Evolutionary conservation across 148 eudicot species (phyloP), one percentile per base, ranked within the genome.

Genomic region (Bassia scoparia): DNA sequence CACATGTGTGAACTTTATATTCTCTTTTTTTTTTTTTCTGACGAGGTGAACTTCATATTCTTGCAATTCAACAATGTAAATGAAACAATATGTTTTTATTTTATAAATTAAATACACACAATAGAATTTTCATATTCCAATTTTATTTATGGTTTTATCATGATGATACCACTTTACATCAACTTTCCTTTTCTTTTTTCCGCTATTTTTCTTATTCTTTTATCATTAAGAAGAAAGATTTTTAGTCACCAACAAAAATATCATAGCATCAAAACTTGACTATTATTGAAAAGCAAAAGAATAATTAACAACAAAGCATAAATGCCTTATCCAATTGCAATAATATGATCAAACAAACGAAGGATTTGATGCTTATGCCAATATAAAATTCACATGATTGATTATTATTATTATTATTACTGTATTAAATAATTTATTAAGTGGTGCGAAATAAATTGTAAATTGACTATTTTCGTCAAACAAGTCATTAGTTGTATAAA

Each of bases 341-440:
- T 37, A n/a, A 65, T 35, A 23, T 63, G 56, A 75, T 63, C 68
- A 78, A 64, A 79, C 65, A 29, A 29, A 33, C 37, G 12, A 61
- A 74, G 52, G 17, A 58, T 50, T 66, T 56, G 65, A 73, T 78
- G 63, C 77, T 46, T 49, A 46, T 34, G 33, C 61, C 33, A 55
- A 71, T 33, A 52, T 43, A 72, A 44, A 34, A 67, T 3, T 33
- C 11, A 16, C 37, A 43, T 24, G 60, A 69, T 53, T 18, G 53
- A 37, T 63, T 61, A 63, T 52, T 3, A 52, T 21, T 52, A 52
- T 52, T 4, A 52, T 18, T 52, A 50, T 50, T 17, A 52, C 15
- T 5, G 15, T 41, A 41, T 41, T 10, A 41, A 41, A 41, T 41
- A 69, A 35, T 50, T 38, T 61, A 61, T 24, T n/a, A 49, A 74